phyloP scores from a whole-genome alignment of 2,329 filamentous ascomycete genomes.

The Delphinella strobiligena region DNA sequence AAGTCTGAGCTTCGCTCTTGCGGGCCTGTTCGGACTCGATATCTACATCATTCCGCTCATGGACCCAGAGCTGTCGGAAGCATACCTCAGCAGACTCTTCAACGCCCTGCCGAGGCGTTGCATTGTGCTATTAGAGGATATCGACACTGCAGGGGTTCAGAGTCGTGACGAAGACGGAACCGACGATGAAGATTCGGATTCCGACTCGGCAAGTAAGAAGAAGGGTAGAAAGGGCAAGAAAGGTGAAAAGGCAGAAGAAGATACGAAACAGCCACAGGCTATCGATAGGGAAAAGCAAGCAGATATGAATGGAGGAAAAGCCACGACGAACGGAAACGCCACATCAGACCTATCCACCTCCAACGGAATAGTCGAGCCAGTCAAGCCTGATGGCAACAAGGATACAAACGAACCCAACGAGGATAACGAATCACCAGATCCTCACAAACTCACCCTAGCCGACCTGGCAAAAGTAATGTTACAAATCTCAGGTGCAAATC shows the following conservation, averaged over 20 bases:
- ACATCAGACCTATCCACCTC: too few relatives aligned
- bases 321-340: too few relatives aligned
- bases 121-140: slow-evolving; percentile 35
- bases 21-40: slow-evolving; percentile 34
- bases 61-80: slow-evolving; percentile 64
- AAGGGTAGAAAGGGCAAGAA: not conserved
- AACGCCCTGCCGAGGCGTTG: slow-evolving; percentile 30
- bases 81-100: slow-evolving; percentile 40
- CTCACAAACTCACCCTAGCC: not conserved
- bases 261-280: not conserved
- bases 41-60: slow-evolving; percentile 35
- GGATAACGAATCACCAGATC: not conserved
- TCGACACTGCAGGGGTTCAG: slow-evolving; percentile 34
- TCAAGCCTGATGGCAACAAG: too few relatives aligned
- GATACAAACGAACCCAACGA: not conserved
- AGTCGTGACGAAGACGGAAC: slow-evolving; percentile 21
- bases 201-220: not conserved
- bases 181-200: slow-evolving; percentile 11
- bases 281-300: too few relatives aligned
- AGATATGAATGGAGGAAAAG: too few relatives aligned
- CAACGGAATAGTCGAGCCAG: too few relatives aligned
- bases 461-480: slow-evolving; percentile 4
- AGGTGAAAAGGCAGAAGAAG: not conserved
- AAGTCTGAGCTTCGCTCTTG: slow-evolving; percentile 28
- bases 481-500: not conserved